phyloP scores from a whole-genome alignment of 2,329 filamentous ascomycete genomes.

The Aureobasidium subglaciale region DNA sequence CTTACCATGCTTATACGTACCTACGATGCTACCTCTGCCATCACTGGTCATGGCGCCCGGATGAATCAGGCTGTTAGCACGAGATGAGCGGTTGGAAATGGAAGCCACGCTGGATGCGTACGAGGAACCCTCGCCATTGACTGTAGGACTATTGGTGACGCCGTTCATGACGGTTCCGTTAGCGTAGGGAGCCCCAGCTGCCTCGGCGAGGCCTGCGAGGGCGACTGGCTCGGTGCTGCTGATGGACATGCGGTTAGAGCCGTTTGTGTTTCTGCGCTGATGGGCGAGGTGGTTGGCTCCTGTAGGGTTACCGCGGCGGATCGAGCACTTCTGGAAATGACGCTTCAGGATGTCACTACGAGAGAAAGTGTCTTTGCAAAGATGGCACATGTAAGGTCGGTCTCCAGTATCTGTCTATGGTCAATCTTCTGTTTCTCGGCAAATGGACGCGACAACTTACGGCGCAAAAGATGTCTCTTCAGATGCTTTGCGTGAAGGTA shows the following conservation, averaged over 20 bases:
- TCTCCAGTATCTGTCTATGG: slow-evolving; percentile 75
- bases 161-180: slow-evolving; percentile 20
- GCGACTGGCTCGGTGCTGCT: slow-evolving; percentile 31
- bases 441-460: slow-evolving; percentile 54
- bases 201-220: slow-evolving; percentile 29
- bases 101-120: slow-evolving; percentile 33
- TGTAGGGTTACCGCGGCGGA: slow-evolving; percentile 89
- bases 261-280: slow-evolving; percentile 40
- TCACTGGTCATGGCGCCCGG: slow-evolving; percentile 26
- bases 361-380: slow-evolving; percentile 97
- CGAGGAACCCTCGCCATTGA: slow-evolving; percentile 27
- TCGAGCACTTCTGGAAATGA: slow-evolving; percentile 98
- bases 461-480: slow-evolving; percentile 90
- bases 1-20: slow-evolving; percentile 26
- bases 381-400: slow-evolving; percentile 94
- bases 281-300: slow-evolving; percentile 92
- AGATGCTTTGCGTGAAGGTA: slow-evolving; percentile 96
- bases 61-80: slow-evolving; percentile 43
- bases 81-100: slow-evolving; percentile 41
- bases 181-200: slow-evolving; percentile 24
- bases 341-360: slow-evolving; percentile 97
- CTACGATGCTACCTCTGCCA: slow-evolving; percentile 13
- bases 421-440: slow-evolving; percentile 27
- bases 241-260: slow-evolving; percentile 28
- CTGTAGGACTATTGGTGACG: slow-evolving; percentile 28